Percentiles rank a stretch among this genome's conserved stretches.
These are phyloP conservation scores for Cryptosporidium xiaoi DNA, from an alignment of 169 alveolate species.

Conservation along the genomic window DNA sequence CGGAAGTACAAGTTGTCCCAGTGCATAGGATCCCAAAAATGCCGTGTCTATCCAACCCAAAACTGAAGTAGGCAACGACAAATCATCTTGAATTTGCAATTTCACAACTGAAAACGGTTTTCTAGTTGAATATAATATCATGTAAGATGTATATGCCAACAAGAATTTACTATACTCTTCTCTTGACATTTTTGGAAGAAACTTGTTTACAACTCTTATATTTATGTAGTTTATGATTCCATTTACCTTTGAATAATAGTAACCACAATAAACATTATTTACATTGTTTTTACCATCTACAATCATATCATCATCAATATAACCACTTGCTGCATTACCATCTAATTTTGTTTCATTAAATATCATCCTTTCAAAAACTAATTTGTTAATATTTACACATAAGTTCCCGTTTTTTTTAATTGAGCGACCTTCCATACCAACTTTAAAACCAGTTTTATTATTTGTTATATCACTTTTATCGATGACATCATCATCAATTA, in stretches of 20 bases:
- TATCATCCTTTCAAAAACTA: too few relatives aligned
- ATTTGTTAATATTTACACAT: too few relatives aligned
- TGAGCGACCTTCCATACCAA: too few relatives aligned
- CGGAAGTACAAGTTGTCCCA: conserved; percentile 78
- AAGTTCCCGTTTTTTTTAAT: too few relatives aligned
- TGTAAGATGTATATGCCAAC: conserved; percentile 75
- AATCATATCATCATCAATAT: background rate
- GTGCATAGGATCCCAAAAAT: conserved; percentile 78
- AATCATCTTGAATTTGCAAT: conserved; percentile 60
- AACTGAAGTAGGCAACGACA: conserved; percentile 62
- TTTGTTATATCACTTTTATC: too few relatives aligned
- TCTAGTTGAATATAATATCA: conserved; percentile 76
- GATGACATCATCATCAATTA: too few relatives aligned
- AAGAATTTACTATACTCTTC: conserved; percentile 49
- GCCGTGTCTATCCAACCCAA: conserved; percentile 80
- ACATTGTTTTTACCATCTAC: too few relatives aligned
- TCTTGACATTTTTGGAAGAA: conserved; percentile 33
- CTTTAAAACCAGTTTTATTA: too few relatives aligned
- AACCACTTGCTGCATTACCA: background rate
- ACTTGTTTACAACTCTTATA: conserved; percentile 8
- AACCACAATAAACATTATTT: too few relatives aligned
- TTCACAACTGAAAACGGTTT: conserved; percentile 81
- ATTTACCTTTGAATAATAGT: background rate
- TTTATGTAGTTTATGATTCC: background rate
- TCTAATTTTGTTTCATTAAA: too few relatives aligned